Percentiles rank a stretch among this genome's conserved stretches.
Conservation (phyloP, 306 rosid genomes). For the Sesbania bispinosa region DNA sequence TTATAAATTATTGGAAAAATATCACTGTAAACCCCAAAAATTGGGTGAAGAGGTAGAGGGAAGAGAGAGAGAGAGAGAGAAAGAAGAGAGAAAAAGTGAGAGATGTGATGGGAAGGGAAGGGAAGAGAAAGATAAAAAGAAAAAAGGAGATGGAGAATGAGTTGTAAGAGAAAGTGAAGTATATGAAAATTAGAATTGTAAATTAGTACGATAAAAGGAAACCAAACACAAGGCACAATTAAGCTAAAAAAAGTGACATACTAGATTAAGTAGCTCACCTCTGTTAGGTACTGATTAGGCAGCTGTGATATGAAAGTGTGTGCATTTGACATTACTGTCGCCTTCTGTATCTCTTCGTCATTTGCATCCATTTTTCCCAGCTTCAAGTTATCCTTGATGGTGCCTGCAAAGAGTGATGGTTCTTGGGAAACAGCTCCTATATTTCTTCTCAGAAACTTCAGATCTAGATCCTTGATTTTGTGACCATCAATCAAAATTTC, state of each 20-base stretch:
- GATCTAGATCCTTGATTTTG: constrained; percentile 63
- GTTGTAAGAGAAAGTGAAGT: no score
- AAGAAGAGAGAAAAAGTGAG: no score
- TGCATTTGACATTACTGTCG: constrained; percentile 77
- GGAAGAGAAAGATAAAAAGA: no score
- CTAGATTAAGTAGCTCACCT: constrained; percentile 46
- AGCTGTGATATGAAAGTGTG: constrained; percentile 70
- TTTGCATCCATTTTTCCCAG: constrained; percentile 70
- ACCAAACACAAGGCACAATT: background rate
- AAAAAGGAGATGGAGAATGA: no score
- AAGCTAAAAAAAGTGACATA: background rate
- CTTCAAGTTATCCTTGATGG: constrained; percentile 69
- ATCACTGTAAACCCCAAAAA: no score
- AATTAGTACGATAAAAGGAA: background rate
- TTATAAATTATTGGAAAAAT: no score
- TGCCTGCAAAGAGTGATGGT: constrained; percentile 71
- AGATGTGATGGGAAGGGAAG: no score
- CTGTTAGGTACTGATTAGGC: constrained; percentile 71
- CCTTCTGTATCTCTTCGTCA: constrained; percentile 59
- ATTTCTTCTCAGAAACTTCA: constrained; percentile 70
- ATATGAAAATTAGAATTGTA: no score
- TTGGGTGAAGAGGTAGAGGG: no score
- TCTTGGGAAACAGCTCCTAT: constrained; percentile 83
- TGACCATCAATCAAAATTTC: constrained; percentile 59
- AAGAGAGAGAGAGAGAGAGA: no score